Evolutionary conservation across 345 rosid genomes (phyloP).

Genomic region (Aquilaria malaccensis): DNA sequence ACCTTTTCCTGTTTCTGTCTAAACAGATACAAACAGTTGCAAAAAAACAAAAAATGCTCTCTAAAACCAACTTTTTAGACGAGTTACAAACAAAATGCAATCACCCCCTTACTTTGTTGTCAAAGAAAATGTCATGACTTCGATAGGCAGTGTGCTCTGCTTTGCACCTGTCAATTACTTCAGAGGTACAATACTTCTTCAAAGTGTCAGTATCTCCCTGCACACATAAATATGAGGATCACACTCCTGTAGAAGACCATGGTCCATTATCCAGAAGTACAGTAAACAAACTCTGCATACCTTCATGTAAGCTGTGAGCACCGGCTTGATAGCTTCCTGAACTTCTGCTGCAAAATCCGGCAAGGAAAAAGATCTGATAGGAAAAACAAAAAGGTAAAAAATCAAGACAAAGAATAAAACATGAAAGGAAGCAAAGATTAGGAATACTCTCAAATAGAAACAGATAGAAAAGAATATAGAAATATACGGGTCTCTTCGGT

Average conservation of each 20-base stretch:
- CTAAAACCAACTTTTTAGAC: background rate
- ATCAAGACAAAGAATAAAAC: constrained; percentile 9
- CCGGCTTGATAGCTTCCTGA: constrained; percentile 83
- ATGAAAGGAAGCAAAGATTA: background rate
- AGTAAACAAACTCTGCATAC: constrained; percentile 15
- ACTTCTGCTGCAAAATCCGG: constrained; percentile 82
- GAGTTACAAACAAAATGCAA: background rate
- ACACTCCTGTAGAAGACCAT: background rate
- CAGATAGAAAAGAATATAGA: constrained; percentile 4
- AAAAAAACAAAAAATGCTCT: background rate
- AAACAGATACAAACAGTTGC: too few relatives aligned
- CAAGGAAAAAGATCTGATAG: constrained; percentile 76
- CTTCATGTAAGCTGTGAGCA: constrained; percentile 75
- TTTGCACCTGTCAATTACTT: constrained; percentile 66
- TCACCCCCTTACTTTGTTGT: constrained; percentile 56
- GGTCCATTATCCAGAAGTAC: constrained; percentile 6
- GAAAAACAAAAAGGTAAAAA: constrained; percentile 1
- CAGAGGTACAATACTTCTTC: constrained; percentile 79
- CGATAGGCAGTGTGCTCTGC: constrained; percentile 66
- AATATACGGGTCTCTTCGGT: constrained; percentile 84
- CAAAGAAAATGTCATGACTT: constrained; percentile 68
- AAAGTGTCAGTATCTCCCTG: constrained; percentile 71
- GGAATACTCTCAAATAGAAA: background rate
- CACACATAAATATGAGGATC: constrained; percentile 3
- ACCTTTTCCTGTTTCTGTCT: background rate